Base-by-base conservation (phyloP, 139 green algal species). In the Medakamo hakoo region DNA sequence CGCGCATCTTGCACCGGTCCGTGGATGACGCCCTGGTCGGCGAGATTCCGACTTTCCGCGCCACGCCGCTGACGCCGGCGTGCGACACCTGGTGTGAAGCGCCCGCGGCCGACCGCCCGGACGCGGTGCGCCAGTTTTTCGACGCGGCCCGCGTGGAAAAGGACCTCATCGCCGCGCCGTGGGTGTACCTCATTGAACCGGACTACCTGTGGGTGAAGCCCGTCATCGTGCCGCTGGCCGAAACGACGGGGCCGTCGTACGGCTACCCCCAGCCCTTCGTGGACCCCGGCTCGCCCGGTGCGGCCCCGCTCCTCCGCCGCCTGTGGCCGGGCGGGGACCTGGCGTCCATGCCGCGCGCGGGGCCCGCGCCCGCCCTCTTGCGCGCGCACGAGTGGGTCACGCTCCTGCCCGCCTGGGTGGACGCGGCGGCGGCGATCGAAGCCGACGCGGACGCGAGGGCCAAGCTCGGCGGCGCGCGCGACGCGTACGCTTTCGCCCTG, bases 131-230 rank as follows among this genome's bases (percentile, higher is more conserved):
- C 60, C 83, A 92, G 69, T 95, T 76, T 58, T 64, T 92, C 55
- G 68, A 75, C n/a, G 86, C 84, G 1, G 84, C 70, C 0, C 64
- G 73, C 26, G 56, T 66, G 25, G 63, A 88, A 18, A 14, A 3
- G 4, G 32, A n/a, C 28, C 1, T 18, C 30, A 2, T 62, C 61
- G 67, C 88, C 68, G 87, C 78, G 0, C 80, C 82, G 0, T 93
- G 85, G 84, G 48, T 94, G 27, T 78, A 88, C 48, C 79, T 94
- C 74, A 76, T 88, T n/a, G 87, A 94, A 71, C 81, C 71, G 31
- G 87, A 94, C 62, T 94, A 93, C 56, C 82, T 90, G 31, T 92
- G 79, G 70, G 75, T 87, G 65, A 76, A 78, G 49, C 84, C 86
- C 0, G 49, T 87, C 22, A 19, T 29, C 21, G 59, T 66, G 20